These are phyloP conservation scores for Lasiosphaeriaceae sp. DNA, from an alignment of 495 filamentous ascomycete genomes.

Conservation along the genomic window DNA sequence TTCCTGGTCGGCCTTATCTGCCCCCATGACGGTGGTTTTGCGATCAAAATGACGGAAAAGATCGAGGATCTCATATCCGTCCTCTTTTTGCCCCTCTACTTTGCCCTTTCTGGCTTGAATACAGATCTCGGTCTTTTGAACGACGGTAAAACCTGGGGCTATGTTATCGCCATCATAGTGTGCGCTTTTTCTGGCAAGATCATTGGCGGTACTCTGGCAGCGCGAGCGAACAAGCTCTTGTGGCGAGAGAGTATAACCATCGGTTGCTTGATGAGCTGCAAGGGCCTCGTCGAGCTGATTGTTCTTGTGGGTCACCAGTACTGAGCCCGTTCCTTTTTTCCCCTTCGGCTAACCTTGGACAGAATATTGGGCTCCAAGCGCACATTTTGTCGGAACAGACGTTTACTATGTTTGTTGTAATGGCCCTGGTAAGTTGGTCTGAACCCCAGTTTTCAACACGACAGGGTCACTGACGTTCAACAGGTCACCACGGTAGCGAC, in stretches of 20 bases:
- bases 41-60: constrained; percentile 93
- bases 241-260: constrained; percentile 95
- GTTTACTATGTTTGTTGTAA: constrained; percentile 99
- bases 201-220: constrained; percentile 77
- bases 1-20: constrained; percentile 90
- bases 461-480: neutral
- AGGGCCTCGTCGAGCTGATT: constrained; percentile 93
- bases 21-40: constrained; percentile 91
- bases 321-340: neutral
- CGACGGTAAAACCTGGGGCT: constrained; percentile 82
- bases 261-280: constrained; percentile 94
- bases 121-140: constrained; percentile 87
- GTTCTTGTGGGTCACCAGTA: constrained; percentile 65
- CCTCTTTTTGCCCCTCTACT: constrained; percentile 92
- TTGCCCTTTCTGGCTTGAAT: constrained; percentile 84
- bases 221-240: constrained; percentile 69
- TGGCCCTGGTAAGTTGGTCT: constrained; percentile 58
- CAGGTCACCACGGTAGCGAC: constrained; percentile 81
- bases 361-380: constrained; percentile 95
- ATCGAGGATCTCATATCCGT: constrained; percentile 87
- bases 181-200: constrained; percentile 88
- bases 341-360: constrained; percentile 17
- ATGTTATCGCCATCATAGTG: constrained; percentile 78
- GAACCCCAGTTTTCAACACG: neutral
- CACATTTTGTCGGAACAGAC: constrained; percentile 80